Base-by-base conservation (phyloP, 768 basidiomycete species). In the Favolaschia claudopus region DNA sequence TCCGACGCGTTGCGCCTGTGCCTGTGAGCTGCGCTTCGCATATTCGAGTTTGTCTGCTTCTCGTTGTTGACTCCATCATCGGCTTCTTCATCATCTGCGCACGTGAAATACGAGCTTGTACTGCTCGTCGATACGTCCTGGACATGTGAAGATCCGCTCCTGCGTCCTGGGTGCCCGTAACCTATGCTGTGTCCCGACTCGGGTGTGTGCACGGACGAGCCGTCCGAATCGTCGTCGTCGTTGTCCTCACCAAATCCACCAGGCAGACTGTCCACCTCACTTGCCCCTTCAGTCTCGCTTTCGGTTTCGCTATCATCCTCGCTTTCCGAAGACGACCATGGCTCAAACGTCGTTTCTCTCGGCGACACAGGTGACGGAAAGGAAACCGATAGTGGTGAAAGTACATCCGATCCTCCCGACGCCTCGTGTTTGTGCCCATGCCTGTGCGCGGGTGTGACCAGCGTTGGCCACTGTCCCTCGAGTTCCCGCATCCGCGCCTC, bases 401-500 rank as follows among this genome's bases (percentile, higher is more conserved):
- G 36, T n/a, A 19, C 24, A 14, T 22, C 15, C 25, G n/a, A 46
- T 2, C 24, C 44, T 14, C 15, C 25, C 5, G 55, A 47, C 3
- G 47, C 17, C 8, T 24, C 33, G 17, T n/a, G 37, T 24, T 24
- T 13, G 44, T 51, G 27, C 37, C 36, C 12, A 7, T 27, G 22
- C 22, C 20, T 12, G 17, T 29, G 33, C 36, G 28, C 22, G 6
- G 49, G 44, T 15, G 40, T 34, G 6, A 34, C 20, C 1, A 62
- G 40, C 8, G 56, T 27, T 13, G 62, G 62, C 46, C 46, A 64
- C 34, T 27, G 17, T 12, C 10, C 46, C 44, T 64, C 71, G 32
- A 80, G 71, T 46, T 79, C 75, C 25, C 76, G 74, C 70, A 85
- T 80, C 36, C 77, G 69, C 25, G 74, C 73, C 60, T 74, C 70